phyloP scores from a whole-genome alignment of 495 filamentous ascomycete species.

The Xylaria telfairii region DNA sequence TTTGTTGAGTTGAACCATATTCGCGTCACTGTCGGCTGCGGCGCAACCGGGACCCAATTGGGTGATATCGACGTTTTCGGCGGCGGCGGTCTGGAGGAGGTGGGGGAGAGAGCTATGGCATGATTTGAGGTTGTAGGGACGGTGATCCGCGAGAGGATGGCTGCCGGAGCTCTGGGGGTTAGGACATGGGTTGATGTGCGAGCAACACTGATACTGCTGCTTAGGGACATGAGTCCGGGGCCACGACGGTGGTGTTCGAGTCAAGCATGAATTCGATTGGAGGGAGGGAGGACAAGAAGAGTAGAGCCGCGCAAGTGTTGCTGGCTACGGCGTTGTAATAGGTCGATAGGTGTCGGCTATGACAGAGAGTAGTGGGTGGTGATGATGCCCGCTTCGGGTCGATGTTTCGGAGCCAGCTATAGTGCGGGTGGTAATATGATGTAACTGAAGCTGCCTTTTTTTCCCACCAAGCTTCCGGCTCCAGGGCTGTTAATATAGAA shows the following conservation, averaged over 20 bases:
- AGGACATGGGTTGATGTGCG: conserved; percentile 39
- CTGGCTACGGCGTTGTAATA: neutral
- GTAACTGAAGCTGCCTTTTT: conserved; percentile 38
- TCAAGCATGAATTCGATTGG: conserved; percentile 35
- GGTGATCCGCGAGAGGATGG: conserved; percentile 27
- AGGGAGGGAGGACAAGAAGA: neutral
- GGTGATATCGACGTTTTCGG: conserved; percentile 5
- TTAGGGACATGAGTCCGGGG: conserved; percentile 40
- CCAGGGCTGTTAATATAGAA: neutral
- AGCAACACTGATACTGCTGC: conserved; percentile 32
- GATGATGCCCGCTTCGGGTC: neutral
- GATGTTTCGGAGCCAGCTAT: neutral
- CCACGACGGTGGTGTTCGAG: conserved; percentile 30
- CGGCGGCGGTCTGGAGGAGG: conserved; percentile 23
- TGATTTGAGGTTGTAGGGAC: conserved; percentile 18
- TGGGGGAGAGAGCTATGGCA: conserved; percentile 5
- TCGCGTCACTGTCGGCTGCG: conserved; percentile 31
- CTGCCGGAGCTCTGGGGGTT: conserved; percentile 29
- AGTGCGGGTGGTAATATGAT: conserved; percentile 29
- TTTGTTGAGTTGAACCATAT: conserved; percentile 46
- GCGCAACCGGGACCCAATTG: conserved; percentile 13
- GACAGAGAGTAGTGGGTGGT: neutral
- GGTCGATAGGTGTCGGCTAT: neutral
- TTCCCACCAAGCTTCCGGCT: neutral
- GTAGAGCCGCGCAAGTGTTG: conserved; percentile 9